These are phyloP conservation scores for Chrysosporium keratinophilum DNA, from an alignment of 2,329 filamentous ascomycete species.

Conservation along the genomic window DNA sequence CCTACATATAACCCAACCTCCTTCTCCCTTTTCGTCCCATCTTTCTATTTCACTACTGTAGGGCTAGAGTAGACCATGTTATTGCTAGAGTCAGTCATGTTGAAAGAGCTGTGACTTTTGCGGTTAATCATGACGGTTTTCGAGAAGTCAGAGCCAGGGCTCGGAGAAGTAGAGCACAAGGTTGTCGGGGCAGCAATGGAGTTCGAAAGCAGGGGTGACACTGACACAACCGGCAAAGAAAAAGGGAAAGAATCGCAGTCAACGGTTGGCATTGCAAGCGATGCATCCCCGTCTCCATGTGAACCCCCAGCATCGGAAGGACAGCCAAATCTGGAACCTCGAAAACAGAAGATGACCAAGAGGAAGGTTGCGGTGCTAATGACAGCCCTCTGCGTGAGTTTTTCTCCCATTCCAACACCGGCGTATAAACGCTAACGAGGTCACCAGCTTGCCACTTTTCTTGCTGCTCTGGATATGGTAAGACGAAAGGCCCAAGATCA, in stretches of 20 bases:
- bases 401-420: not conserved
- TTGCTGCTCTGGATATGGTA: conserved; percentile 51
- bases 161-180: not conserved
- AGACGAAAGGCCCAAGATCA: conserved; percentile 1
- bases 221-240: not conserved
- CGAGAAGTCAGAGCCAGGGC: not conserved
- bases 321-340: not conserved
- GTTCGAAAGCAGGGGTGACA: not conserved
- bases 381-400: conserved; percentile 15
- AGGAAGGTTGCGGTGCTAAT: conserved; percentile 16
- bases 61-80: no score
- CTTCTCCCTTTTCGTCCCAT: not conserved
- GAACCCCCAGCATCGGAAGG: not conserved
- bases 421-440: not conserved
- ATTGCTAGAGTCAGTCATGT: no score
- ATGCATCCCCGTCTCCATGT: not conserved
- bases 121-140: not conserved
- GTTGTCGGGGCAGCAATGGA: not conserved
- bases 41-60: not conserved
- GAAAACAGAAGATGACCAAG: conserved; percentile 12
- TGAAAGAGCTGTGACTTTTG: no score
- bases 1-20: not conserved
- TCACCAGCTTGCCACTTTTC: conserved; percentile 45
- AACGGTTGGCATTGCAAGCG: not conserved
- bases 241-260: not conserved